Conservation (phyloP, 495 filamentous ascomycete species). For the Penicillium atrosanguineum region DNA sequence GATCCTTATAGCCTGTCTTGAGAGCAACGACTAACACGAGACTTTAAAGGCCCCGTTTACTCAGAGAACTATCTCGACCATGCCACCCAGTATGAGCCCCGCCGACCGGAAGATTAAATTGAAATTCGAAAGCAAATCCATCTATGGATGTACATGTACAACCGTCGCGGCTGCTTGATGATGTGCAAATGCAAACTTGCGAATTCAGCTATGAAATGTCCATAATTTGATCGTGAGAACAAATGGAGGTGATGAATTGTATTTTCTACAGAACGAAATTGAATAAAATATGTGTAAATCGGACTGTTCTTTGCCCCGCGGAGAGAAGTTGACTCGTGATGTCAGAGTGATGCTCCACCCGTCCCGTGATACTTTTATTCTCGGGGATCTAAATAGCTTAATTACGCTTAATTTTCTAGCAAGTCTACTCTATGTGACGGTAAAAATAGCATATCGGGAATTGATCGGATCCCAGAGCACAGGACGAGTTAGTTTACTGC, state of each 20-base stretch:
- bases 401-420: background rate
- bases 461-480: no score
- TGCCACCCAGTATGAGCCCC: conserved; percentile 8
- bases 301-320: background rate
- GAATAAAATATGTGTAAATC: background rate
- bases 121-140: background rate
- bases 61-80: conserved; percentile 7
- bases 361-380: background rate
- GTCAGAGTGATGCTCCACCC: conserved; percentile 19
- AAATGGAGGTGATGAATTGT: background rate
- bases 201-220: background rate
- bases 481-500: no score
- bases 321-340: conserved; percentile 10
- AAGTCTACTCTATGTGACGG: no score
- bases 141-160: no score
- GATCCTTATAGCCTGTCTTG: background rate
- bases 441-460: no score
- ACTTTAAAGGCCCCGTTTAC: conserved; percentile 2
- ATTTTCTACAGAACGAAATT: background rate
- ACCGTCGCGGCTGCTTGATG: background rate
- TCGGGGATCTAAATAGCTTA: background rate
- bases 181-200: background rate
- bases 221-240: background rate
- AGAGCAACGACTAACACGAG: background rate
- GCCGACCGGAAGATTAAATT: conserved; percentile 10